These are phyloP conservation scores for Crepidotus sp. DNA, from an alignment of 1,284 basidiomycete species.

Conservation along the genomic window DNA sequence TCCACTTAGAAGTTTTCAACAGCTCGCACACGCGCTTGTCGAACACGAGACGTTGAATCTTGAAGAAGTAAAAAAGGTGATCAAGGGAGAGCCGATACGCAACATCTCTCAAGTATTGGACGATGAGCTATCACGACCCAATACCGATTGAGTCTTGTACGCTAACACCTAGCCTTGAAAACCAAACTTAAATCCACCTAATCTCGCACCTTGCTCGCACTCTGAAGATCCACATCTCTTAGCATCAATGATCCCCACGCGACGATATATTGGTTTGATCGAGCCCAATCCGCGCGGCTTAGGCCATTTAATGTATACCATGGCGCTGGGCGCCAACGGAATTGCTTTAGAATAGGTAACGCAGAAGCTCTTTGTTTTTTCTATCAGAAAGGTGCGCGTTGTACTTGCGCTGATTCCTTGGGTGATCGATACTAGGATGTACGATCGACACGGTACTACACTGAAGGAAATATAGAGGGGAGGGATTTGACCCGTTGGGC, in stretches of 20 bases:
- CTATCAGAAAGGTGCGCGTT: slow-evolving; percentile 4
- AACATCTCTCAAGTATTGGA: slow-evolving; percentile 55
- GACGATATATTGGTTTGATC: background rate
- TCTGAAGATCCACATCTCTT: background rate
- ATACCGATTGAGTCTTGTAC: slow-evolving; percentile 19
- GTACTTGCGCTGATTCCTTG: background rate
- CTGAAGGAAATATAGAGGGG: background rate
- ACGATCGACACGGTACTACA: no score
- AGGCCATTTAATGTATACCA: background rate
- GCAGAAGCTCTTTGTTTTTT: background rate
- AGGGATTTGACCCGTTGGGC: background rate
- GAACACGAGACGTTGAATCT: slow-evolving; percentile 90
- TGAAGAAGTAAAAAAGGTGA: slow-evolving; percentile 79
- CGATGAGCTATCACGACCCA: slow-evolving; percentile 40
- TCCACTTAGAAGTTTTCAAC: slow-evolving; percentile 16
- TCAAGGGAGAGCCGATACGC: slow-evolving; percentile 72
- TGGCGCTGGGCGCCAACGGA: background rate
- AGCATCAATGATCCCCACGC: slow-evolving; percentile 4
- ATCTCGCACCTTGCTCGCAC: background rate
- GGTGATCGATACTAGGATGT: background rate
- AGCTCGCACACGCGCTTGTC: slow-evolving; percentile 83
- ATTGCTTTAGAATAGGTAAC: background rate
- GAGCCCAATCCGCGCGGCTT: background rate
- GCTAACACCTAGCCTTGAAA: background rate
- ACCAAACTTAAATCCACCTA: background rate